A percentile compares a stretch with the other conserved stretches of the same genome.
Evolutionary conservation across 2,329 filamentous ascomycete genomes (phyloP).

Genomic region (Meredithiella fracta): DNA sequence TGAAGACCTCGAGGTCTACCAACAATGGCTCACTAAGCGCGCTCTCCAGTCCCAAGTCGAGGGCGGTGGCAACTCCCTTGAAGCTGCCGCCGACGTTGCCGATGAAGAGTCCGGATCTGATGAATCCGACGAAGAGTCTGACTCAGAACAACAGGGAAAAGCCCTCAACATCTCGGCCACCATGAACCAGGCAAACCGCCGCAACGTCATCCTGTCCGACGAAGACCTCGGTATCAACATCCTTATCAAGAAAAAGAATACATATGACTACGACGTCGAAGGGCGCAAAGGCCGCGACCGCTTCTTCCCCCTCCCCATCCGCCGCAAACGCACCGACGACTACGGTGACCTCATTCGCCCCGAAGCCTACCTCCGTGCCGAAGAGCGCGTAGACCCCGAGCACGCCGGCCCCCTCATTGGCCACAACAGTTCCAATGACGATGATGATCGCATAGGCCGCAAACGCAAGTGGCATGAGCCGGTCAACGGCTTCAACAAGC

Average conservation of each 20-base stretch:
- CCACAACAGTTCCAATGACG: slow-evolving; percentile 29
- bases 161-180: slow-evolving; percentile 78
- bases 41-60: slow-evolving; percentile 74
- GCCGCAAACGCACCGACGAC: slow-evolving; percentile 67
- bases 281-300: slow-evolving; percentile 84
- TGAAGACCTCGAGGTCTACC: slow-evolving; percentile 65
- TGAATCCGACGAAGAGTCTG: slow-evolving; percentile 73
- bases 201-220: slow-evolving; percentile 73
- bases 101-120: slow-evolving; percentile 78
- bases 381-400: slow-evolving; percentile 67
- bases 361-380: slow-evolving; percentile 82
- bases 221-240: slow-evolving; percentile 87
- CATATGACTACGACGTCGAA: slow-evolving; percentile 86
- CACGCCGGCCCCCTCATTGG: slow-evolving; percentile 4
- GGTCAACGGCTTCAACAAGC: slow-evolving; percentile 42
- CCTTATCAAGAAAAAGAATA: slow-evolving; percentile 68
- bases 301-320: slow-evolving; percentile 74
- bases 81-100: slow-evolving; percentile 54
- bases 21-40: slow-evolving; percentile 79
- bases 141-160: slow-evolving; percentile 79
- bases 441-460: slow-evolving; percentile 53
- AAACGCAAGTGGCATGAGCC: slow-evolving; percentile 72
- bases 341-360: slow-evolving; percentile 88
- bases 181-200: slow-evolving; percentile 65
- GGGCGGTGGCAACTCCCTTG: slow-evolving; percentile 49